These are phyloP conservation scores for Syncephalastrum sp. DNA, from an alignment of 371 early-diverging fungal genomes.

Conservation along the genomic window DNA sequence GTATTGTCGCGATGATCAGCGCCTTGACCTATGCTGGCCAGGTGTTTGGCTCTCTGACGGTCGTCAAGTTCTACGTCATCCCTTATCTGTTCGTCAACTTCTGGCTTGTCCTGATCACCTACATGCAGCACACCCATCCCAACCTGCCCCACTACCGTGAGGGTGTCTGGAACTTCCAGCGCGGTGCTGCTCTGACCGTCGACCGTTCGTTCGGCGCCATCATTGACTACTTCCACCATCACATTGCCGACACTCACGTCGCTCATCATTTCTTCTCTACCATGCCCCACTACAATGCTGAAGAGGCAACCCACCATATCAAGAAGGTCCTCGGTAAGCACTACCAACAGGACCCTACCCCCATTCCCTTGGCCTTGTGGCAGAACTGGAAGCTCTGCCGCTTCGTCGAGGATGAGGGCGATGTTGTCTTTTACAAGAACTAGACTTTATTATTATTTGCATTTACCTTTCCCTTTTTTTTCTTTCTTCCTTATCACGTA, in stretches of 20 bases:
- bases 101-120: slow-evolving; percentile 89
- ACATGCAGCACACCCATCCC: slow-evolving; percentile 84
- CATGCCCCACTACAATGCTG: slow-evolving; percentile 90
- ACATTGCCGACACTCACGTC: slow-evolving; percentile 81
- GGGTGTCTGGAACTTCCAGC: slow-evolving; percentile 81
- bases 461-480: slow-evolving; percentile 1
- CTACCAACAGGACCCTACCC: slow-evolving; percentile 67
- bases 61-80: slow-evolving; percentile 76
- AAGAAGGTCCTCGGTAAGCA: slow-evolving; percentile 76
- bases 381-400: slow-evolving; percentile 64
- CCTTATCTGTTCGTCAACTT: slow-evolving; percentile 82
- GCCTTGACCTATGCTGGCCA: slow-evolving; percentile 51
- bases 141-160: slow-evolving; percentile 77
- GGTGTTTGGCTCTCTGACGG: slow-evolving; percentile 55
- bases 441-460: slow-evolving; percentile 17
- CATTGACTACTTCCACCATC: slow-evolving; percentile 79
- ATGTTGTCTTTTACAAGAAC: slow-evolving; percentile 62
- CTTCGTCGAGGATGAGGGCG: slow-evolving; percentile 83
- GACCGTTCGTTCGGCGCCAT: slow-evolving; percentile 83
- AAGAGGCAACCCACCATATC: slow-evolving; percentile 76
- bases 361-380: slow-evolving; percentile 63
- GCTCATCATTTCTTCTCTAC: slow-evolving; percentile 88
- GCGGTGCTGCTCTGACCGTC: slow-evolving; percentile 76
- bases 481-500: neutral
- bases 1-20: slow-evolving; percentile 57